These are phyloP conservation scores for Komagataella pastoris DNA, from an alignment of 805 yeast genomes.

Conservation along the genomic window DNA sequence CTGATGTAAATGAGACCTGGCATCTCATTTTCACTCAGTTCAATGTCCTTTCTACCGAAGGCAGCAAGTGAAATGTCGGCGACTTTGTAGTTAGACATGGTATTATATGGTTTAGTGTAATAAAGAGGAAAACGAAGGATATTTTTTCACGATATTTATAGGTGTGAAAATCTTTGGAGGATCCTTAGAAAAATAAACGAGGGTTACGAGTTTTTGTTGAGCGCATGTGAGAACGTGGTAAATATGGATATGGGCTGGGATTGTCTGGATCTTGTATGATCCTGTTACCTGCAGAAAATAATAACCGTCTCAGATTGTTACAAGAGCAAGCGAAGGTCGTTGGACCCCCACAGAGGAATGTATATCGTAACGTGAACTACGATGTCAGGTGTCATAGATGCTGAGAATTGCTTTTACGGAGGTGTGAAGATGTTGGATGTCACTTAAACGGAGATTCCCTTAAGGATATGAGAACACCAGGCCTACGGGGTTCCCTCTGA, in stretches of 20 bases:
- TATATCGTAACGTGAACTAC: neutral
- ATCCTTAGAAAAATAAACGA: neutral
- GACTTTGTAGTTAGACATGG: conserved; percentile 63
- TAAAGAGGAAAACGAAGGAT: neutral
- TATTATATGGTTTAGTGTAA: neutral
- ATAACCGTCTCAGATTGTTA: neutral
- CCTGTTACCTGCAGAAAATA: neutral
- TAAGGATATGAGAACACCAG: neutral
- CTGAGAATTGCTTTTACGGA: neutral
- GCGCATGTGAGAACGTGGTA: neutral
- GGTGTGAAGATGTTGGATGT: neutral
- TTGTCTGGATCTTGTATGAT: neutral
- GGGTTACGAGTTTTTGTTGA: neutral
- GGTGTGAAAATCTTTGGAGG: neutral
- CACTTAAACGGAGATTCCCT: neutral
- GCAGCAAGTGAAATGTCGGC: conserved; percentile 98
- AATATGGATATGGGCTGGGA: neutral
- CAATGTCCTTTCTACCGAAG: conserved; percentile 98
- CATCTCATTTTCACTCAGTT: conserved; percentile 98
- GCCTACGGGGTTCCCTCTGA: neutral
- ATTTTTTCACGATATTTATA: neutral
- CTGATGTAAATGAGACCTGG: conserved; percentile 99
- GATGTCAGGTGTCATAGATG: neutral
- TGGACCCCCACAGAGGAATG: too few relatives aligned
- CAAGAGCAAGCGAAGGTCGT: too few relatives aligned